These are phyloP conservation scores for Trichoderma breve DNA, from an alignment of 2,329 filamentous ascomycete species.

Conservation along the genomic window DNA sequence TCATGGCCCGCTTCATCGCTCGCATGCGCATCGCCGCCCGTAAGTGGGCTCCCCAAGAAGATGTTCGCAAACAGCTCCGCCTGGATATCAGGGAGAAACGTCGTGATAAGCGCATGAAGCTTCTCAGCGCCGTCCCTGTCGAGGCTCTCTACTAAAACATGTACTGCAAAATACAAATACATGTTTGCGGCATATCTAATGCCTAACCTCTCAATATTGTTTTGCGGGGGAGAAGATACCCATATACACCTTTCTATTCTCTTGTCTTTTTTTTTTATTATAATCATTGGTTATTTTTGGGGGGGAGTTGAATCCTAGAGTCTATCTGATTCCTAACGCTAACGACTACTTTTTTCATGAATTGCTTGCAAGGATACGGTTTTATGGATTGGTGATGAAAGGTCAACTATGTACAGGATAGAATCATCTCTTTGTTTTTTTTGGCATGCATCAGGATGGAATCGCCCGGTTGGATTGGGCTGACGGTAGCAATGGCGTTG, in stretches of 20 bases:
- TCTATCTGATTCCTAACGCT: neutral
- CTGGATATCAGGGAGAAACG: slow-evolving; percentile 48
- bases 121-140: slow-evolving; percentile 41
- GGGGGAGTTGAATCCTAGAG: neutral
- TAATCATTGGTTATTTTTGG: neutral
- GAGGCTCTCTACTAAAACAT: slow-evolving; percentile 25
- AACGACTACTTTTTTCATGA: neutral
- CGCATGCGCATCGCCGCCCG: slow-evolving; percentile 48
- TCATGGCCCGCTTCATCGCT: slow-evolving; percentile 52
- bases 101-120: slow-evolving; percentile 43
- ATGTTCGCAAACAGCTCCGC: slow-evolving; percentile 47
- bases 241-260: neutral
- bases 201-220: neutral
- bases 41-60: slow-evolving; percentile 53
- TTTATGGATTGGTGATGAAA: neutral
- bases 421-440: neutral
- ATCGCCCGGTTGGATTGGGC: neutral
- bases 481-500: slow-evolving; percentile 16
- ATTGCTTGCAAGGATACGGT: neutral
- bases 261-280: neutral
- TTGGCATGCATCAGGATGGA: slow-evolving; percentile 5
- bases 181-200: neutral
- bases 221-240: neutral
- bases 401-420: neutral
- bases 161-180: too few species aligned